A percentile compares a stretch with the other conserved stretches of the same genome.
phyloP scores from a whole-genome alignment of 495 filamentous ascomycete species.

The Penicillium atrosanguineum region DNA sequence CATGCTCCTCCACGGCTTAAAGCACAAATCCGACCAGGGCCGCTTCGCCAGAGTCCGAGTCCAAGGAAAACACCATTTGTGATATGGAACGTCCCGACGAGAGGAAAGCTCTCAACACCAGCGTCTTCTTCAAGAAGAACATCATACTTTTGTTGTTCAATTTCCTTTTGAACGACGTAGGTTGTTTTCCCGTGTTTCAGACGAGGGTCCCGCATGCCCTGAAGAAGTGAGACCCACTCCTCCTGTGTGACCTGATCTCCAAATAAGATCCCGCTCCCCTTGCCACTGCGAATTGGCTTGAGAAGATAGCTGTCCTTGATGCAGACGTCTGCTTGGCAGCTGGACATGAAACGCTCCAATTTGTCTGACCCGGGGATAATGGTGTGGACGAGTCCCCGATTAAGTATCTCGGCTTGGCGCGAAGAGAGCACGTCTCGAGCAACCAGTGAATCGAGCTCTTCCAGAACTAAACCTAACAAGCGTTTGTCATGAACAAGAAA shows the following conservation, averaged over 20 bases:
- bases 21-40: constrained; percentile 18
- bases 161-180: constrained; percentile 31
- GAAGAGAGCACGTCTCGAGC: constrained; percentile 19
- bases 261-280: constrained; percentile 43
- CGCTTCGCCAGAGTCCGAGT: constrained; percentile 26
- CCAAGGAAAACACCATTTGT: constrained; percentile 26
- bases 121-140: constrained; percentile 12
- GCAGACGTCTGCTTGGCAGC: not conserved
- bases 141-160: constrained; percentile 24
- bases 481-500: constrained; percentile 46
- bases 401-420: constrained; percentile 6
- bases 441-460: constrained; percentile 34
- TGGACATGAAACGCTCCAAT: constrained; percentile 9
- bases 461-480: constrained; percentile 39
- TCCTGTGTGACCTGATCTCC: constrained; percentile 30
- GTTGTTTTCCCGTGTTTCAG: constrained; percentile 5
- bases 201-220: constrained; percentile 6
- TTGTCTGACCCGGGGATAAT: constrained; percentile 21
- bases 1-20: not conserved
- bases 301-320: constrained; percentile 33
- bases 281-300: constrained; percentile 38
- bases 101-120: constrained; percentile 5
- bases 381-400: constrained; percentile 20
- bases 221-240: constrained; percentile 25
- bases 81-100: constrained; percentile 29